Percentiles rank a stretch among this genome's conserved stretches.
These are phyloP conservation scores for Boletus pseudo-olivaceus DNA, from an alignment of 768 basidiomycete species.

Conservation along the genomic window DNA sequence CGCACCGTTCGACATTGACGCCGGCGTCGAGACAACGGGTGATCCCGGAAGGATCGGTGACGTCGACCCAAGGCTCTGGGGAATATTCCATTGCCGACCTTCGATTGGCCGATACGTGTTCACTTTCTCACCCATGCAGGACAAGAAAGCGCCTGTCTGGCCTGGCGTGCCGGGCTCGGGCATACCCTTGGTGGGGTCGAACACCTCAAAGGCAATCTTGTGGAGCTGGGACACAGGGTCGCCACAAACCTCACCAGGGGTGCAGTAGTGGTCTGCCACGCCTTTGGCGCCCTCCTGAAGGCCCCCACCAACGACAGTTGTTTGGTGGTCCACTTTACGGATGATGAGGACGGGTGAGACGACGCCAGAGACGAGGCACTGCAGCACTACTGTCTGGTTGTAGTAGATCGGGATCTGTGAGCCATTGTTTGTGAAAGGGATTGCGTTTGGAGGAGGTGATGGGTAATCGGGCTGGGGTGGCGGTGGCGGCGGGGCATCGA, in stretches of 20 bases:
- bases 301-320: slow-evolving; percentile 88
- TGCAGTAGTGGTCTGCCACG: slow-evolving; percentile 78
- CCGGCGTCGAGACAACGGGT: slow-evolving; percentile 63
- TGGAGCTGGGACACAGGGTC: slow-evolving; percentile 95
- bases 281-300: slow-evolving; percentile 84
- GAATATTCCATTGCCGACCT: slow-evolving; percentile 72
- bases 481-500: slow-evolving; percentile 75
- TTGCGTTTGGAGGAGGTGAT: slow-evolving; percentile 86
- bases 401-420: slow-evolving; percentile 91
- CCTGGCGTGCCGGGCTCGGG: slow-evolving; percentile 80
- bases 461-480: slow-evolving; percentile 89
- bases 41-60: slow-evolving; percentile 67
- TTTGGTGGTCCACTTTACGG: slow-evolving; percentile 89
- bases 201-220: slow-evolving; percentile 93
- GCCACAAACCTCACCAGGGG: slow-evolving; percentile 83
- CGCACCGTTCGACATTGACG: slow-evolving; percentile 44
- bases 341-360: slow-evolving; percentile 92
- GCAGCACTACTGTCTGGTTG: slow-evolving; percentile 93
- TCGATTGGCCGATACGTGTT: slow-evolving; percentile 86
- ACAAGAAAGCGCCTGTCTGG: slow-evolving; percentile 75
- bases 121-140: slow-evolving; percentile 91
- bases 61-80: slow-evolving; percentile 39
- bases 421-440: slow-evolving; percentile 78
- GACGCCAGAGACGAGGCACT: slow-evolving; percentile 91
- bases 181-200: slow-evolving; percentile 62